Base-by-base conservation (phyloP, 257 asterid genomes). In the Sherardia arvensis region DNA sequence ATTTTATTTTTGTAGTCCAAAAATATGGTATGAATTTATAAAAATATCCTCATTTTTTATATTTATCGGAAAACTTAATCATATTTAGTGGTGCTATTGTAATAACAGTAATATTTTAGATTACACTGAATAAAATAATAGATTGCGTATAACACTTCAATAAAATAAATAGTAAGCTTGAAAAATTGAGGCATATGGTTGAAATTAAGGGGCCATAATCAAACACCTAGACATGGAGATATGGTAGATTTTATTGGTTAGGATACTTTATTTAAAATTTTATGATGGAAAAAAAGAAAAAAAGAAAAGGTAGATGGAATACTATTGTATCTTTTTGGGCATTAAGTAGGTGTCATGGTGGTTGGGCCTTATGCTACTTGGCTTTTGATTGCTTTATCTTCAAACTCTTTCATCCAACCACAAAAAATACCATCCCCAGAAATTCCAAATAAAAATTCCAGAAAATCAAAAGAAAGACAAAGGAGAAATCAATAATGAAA, bases 301-400 rank as follows among this genome's bases (percentile, higher is more conserved):
- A 49, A 49, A 49, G 56, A 49, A 61, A 54, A 55, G 43, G 40
- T 8, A 66, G 72, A 78, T 70, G 75, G 55, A 78, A 66, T 78
- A 56, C 10, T 26, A 69, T 45, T 73, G 48, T 66, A 74, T 71
- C 71, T 65, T 78, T 79, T 66, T 51, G 79, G 77, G 80, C 86
- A 81, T 74, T 87, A 71, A 85, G 84, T 84, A 76, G 95, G 92
- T 79, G 74, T 77, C 70, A 79, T 74, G 83, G 95, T 77, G 78
- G 88, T 80, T 83, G 95, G 88, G 73, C 87, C 85, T 75, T 75
- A 28, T 77, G 76, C 75, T 72, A 17, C 73, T 78, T 80, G 80
- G 78, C 86, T 79, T 79, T 81, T 78, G 74, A 71, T 77, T 79
- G 92, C 87, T 80, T 82, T 87, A 83, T 85, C 95, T 85, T 80